phyloP scores from a whole-genome alignment of 345 rosid genomes.

The Clausena lansium region DNA sequence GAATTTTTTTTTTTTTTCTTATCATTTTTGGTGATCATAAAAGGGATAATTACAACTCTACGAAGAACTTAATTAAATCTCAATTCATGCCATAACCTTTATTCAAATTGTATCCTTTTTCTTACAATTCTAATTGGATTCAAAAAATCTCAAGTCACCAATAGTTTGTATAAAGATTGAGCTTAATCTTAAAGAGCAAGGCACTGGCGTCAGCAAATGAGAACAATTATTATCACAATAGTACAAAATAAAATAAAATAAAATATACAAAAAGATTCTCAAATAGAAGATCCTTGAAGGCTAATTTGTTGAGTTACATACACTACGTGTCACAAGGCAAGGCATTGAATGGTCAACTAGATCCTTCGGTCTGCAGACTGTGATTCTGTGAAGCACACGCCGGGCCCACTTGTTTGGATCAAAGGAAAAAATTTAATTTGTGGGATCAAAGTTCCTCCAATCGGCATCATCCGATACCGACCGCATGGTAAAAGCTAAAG shows the following conservation, averaged over 20 bases:
- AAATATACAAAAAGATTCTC: not conserved
- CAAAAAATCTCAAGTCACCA: too few species aligned
- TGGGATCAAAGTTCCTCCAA: not conserved
- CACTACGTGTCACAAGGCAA: too few species aligned
- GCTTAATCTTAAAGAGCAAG: conserved; percentile 1
- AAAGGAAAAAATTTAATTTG: not conserved
- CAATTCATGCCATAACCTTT: not conserved
- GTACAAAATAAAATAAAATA: not conserved
- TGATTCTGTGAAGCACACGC: not conserved
- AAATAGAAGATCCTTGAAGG: too few species aligned
- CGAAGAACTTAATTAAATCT: not conserved
- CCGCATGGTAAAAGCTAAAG: not conserved
- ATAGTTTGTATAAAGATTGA: too few species aligned
- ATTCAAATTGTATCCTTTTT: not conserved
- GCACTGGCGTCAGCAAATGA: not conserved
- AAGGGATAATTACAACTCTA: not conserved
- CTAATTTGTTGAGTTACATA: too few species aligned
- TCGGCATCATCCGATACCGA: conserved; percentile 5
- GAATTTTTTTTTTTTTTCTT: too few species aligned
- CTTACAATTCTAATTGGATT: too few species aligned
- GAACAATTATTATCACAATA: not conserved
- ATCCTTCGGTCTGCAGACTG: conserved; percentile 4
- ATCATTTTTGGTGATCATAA: too few species aligned
- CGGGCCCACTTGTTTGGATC: not conserved
- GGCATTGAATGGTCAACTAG: not conserved